These are phyloP conservation scores for Purshia tridentata DNA, from an alignment of 306 rosid genomes.

Conservation along the genomic window DNA sequence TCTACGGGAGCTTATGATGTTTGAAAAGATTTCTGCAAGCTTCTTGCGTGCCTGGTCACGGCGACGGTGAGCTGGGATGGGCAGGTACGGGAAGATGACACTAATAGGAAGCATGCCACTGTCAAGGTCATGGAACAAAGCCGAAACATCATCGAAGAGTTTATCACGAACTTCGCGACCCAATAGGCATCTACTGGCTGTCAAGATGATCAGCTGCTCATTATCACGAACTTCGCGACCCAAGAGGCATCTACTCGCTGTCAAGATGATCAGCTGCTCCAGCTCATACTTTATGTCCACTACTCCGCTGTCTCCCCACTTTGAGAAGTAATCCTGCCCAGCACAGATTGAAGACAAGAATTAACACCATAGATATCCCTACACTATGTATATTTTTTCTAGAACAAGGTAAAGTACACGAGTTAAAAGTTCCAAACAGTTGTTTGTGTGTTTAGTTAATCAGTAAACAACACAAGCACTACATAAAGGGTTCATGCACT, in stretches of 20 bases:
- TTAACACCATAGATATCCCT: too few relatives aligned
- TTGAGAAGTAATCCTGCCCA: conserved; percentile 87
- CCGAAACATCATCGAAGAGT: conserved; percentile 90
- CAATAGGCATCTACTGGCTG: conserved; percentile 93
- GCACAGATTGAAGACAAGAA: conserved; percentile 12
- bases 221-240: conserved; percentile 94
- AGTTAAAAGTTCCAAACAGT: neutral
- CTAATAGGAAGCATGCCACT: conserved; percentile 83
- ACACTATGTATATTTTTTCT: neutral
- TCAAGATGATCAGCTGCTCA: too few relatives aligned
- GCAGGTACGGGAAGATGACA: conserved; percentile 87
- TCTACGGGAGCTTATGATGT: conserved; percentile 72
- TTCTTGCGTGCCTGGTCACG: conserved; percentile 80
- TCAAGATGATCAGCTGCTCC: conserved; percentile 87
- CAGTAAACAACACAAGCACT: neutral
- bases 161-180: conserved; percentile 94
- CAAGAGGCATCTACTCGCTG: conserved; percentile 93
- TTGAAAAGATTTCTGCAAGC: conserved; percentile 71
- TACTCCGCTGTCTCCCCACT: conserved; percentile 94
- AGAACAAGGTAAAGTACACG: neutral
- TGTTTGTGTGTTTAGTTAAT: neutral
- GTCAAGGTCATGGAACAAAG: conserved; percentile 96
- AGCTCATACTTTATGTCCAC: conserved; percentile 95
- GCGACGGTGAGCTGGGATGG: conserved; percentile 91
- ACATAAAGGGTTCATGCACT: neutral